Base-by-base conservation (phyloP, 2,329 filamentous ascomycete species). In the Botrytis cinerea region DNA sequence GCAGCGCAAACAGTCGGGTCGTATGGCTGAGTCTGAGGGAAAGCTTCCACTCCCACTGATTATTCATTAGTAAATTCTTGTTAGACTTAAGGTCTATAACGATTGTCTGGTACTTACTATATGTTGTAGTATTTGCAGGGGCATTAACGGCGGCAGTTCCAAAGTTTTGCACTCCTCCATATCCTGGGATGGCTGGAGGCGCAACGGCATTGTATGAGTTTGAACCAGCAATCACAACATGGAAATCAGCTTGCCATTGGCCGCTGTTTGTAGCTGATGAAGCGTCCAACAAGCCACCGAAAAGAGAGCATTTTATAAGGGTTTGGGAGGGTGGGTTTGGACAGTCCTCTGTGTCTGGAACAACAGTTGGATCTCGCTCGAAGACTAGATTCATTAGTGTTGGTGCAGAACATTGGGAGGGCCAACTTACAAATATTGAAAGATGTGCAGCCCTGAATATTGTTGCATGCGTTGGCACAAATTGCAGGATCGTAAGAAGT, bases 1-100 rank as follows among this genome's bases (percentile, higher is more conserved):
- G 77, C 77, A 25, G 78, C 77, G 70, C 82, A 83, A n/a, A 80
- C 76, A 40, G 75, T 68, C 40, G 79, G 75, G 70, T 82, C 78
- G 72, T 80, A 81, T 40, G 79, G 79, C n/a, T 78, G 77, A 45
- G 76, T 73, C 59, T 73, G 73, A 72, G 79, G 79, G 75, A 78
- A 81, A 46, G 76, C 70, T n/a, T 77, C 75, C 20, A 75, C 68
- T 57, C 80, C 80, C 64, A 81, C 71, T 72, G 60, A 61, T 61
- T 7, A 40, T 22, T n/a, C 10, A 46, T 72, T 40, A 72, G 63
- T 59, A 60, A 51, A 51, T 25, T 51, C 18, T 43, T 51, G 40
- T 14, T 20, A 40, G 43, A 16, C 46, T 28, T 25, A 25, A 18
- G 2, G n/a, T 43, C 25, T 20, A 3, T 3, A 20, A 32, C 20